phyloP scores from a whole-genome alignment of 495 filamentous ascomycete species.

The Annulohypoxylon maeteangense region DNA sequence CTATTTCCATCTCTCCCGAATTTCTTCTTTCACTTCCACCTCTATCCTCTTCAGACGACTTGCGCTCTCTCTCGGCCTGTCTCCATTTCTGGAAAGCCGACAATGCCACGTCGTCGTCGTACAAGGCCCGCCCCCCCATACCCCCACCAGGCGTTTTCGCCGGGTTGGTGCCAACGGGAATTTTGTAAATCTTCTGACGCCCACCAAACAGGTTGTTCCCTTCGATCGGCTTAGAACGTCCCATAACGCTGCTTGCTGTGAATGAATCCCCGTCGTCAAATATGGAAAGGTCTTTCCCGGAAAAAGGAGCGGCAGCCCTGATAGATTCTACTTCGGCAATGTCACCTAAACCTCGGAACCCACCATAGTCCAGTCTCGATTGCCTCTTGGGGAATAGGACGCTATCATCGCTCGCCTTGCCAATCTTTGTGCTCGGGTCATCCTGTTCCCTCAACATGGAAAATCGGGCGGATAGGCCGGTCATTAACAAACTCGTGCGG shows the following conservation, averaged over 20 bases:
- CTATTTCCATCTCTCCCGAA: constrained; percentile 46
- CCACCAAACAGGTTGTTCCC: constrained; percentile 96
- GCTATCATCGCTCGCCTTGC: constrained; percentile 94
- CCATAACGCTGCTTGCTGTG: constrained; percentile 77
- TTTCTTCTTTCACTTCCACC: constrained; percentile 53
- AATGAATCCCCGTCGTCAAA: constrained; percentile 73
- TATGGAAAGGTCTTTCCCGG: constrained; percentile 61
- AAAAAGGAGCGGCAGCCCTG: constrained; percentile 66
- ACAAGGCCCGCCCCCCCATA: constrained; percentile 77
- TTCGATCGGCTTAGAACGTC: constrained; percentile 81
- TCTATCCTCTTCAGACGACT: constrained; percentile 55
- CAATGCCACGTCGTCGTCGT: constrained; percentile 84
- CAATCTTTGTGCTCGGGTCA: constrained; percentile 84
- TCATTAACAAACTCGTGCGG: constrained; percentile 96
- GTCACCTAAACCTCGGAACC: constrained; percentile 68
- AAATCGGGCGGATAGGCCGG: constrained; percentile 91
- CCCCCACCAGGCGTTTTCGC: constrained; percentile 54
- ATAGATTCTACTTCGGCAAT: constrained; percentile 91
- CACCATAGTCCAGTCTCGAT: constrained; percentile 69
- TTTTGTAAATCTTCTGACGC: constrained; percentile 94
- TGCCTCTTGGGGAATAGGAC: constrained; percentile 85
- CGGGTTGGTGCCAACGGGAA: constrained; percentile 67
- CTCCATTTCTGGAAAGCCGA: constrained; percentile 82
- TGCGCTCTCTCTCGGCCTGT: constrained; percentile 63
- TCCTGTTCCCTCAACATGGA: constrained; percentile 96